Percentiles rank a stretch among this genome's conserved stretches.
Conservation (phyloP, 176 grass and related monocot species). For the Oryza nivara region DNA sequence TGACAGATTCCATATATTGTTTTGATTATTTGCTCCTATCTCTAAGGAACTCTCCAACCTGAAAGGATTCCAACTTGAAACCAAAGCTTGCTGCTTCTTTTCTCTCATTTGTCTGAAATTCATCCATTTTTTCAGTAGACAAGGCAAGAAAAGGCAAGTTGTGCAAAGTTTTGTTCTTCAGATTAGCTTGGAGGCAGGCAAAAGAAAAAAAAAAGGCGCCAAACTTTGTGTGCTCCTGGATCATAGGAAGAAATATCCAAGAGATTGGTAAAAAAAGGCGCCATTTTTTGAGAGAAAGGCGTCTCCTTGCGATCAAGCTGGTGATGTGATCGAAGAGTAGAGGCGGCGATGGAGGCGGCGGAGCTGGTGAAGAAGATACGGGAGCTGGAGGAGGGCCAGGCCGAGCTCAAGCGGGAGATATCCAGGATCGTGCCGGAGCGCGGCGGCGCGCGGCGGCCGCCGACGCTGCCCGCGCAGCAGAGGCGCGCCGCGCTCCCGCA, state of each 20-base stretch:
- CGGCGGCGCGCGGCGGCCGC: constrained; percentile 5
- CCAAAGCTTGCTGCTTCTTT: not conserved
- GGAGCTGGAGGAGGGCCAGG: constrained; percentile 70
- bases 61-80: not conserved
- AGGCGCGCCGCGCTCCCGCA: constrained; percentile 34
- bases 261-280: constrained; percentile 8
- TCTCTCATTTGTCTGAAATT: constrained; percentile 17
- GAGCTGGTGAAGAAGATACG: constrained; percentile 68
- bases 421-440: constrained; percentile 50
- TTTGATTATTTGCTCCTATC: constrained; percentile 8
- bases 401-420: constrained; percentile 62
- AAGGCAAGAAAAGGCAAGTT: not conserved
- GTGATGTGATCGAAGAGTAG: constrained; percentile 17
- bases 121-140: not conserved
- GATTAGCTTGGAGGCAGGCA: not conserved
- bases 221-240: not conserved
- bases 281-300: constrained; percentile 11
- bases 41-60: not conserved
- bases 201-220: not conserved
- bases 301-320: not conserved
- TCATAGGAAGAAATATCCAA: not conserved
- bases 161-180: not conserved
- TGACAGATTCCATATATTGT: not conserved
- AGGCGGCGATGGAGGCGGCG: constrained; percentile 46
- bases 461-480: constrained; percentile 29